Percentiles rank a stretch among this genome's conserved stretches.
phyloP scores from a whole-genome alignment of 805 yeast genomes.

The Kodamaea sagamina region DNA sequence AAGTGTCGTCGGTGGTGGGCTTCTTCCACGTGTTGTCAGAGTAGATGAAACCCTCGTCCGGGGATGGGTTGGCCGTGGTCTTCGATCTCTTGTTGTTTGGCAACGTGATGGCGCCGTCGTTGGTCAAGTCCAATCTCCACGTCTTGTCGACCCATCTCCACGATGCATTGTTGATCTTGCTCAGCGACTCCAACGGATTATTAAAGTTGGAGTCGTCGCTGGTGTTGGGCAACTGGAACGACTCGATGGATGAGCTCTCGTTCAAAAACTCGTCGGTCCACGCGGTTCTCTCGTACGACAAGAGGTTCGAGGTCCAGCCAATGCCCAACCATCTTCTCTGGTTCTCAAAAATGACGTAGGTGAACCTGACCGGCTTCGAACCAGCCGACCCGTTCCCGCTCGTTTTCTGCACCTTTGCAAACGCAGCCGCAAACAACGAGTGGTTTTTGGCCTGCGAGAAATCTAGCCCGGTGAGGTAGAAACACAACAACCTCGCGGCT shows the following conservation, averaged over 20 bases:
- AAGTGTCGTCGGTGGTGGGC: conserved; percentile 85
- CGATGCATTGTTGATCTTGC: conserved; percentile 60
- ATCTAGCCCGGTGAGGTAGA: conserved; percentile 86
- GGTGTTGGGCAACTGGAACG: conserved; percentile 78
- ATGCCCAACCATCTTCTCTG: conserved; percentile 97
- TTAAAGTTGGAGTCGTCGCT: conserved; percentile 34
- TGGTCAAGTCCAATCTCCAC: conserved; percentile 88
- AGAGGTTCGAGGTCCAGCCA: conserved; percentile 93
- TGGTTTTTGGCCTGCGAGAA: conserved; percentile 50
- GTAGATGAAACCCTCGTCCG: conserved; percentile 85
- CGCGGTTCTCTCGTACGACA: conserved; percentile 90
- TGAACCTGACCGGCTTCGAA: conserved; percentile 67
- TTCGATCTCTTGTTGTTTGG: conserved; percentile 57
- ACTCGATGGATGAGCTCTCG: conserved; percentile 75
- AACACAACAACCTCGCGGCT: conserved; percentile 66
- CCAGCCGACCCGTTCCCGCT: conserved; percentile 24
- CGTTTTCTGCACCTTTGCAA: conserved; percentile 50
- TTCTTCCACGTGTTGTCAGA: conserved; percentile 94
- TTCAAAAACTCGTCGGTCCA: conserved; percentile 97
- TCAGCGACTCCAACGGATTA: conserved; percentile 28
- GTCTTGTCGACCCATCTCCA: conserved; percentile 96
- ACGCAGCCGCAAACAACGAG: conserved; percentile 55
- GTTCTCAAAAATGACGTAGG: conserved; percentile 90
- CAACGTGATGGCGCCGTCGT: conserved; percentile 80
- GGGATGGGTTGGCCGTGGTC: conserved; percentile 67